Conservation (phyloP, 2,329 filamentous ascomycete genomes). For the Sclerotinia borealis region DNA sequence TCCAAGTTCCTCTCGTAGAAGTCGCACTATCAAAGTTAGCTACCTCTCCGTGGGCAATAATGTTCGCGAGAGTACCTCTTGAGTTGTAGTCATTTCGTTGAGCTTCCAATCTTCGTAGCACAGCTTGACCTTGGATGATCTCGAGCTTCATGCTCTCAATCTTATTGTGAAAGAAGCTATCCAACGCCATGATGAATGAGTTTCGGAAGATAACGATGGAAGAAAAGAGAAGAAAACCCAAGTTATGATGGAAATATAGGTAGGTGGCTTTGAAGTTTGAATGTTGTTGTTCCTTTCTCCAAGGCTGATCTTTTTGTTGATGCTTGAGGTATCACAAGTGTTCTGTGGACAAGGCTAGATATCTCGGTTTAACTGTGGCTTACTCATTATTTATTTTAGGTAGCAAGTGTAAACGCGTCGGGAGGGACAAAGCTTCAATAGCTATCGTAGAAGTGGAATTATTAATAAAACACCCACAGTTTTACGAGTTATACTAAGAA, state of each 20-base stretch:
- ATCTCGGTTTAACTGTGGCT: neutral
- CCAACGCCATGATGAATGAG: constrained; percentile 77
- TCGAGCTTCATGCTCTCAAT: constrained; percentile 99
- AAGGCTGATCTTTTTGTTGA: constrained; percentile 13
- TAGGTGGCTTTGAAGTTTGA: neutral
- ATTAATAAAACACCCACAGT: neutral
- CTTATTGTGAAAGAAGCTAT: constrained; percentile 99
- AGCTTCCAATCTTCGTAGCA: constrained; percentile 88
- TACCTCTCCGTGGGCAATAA: neutral
- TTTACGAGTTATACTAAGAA: neutral
- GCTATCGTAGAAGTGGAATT: neutral
- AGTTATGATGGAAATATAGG: neutral
- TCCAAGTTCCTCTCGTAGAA: constrained; percentile 91
- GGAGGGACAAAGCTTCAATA: neutral
- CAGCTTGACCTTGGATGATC: constrained; percentile 97
- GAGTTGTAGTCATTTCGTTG: constrained; percentile 99
- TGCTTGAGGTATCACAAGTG: constrained; percentile 6
- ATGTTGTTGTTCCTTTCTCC: constrained; percentile 2
- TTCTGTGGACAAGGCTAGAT: constrained; percentile 1
- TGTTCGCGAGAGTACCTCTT: constrained; percentile 40
- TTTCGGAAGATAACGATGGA: neutral
- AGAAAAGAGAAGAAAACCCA: neutral
- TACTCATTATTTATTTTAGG: constrained; percentile 1
- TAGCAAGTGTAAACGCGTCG: constrained; percentile 2
- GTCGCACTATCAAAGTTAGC: constrained; percentile 54